phyloP scores from a whole-genome alignment of 257 asterid species.

The Solanum virginianum region DNA sequence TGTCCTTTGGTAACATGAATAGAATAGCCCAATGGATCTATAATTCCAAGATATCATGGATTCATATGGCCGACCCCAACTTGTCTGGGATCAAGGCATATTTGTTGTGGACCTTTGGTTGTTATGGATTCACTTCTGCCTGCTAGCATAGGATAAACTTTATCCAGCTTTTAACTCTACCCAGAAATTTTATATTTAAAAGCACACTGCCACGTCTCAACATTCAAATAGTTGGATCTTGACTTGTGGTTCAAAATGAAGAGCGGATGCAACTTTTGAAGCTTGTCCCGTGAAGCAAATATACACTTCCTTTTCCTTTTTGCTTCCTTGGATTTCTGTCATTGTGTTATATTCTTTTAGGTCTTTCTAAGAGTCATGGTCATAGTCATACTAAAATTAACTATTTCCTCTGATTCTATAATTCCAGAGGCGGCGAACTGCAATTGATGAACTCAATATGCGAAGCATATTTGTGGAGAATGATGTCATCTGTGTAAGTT shows the following conservation, averaged over 20 bases:
- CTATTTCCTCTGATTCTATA: not conserved
- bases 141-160: not conserved
- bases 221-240: not conserved
- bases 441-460: slow-evolving; percentile 91
- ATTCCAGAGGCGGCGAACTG: slow-evolving; percentile 86
- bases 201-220: not conserved
- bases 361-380: not conserved
- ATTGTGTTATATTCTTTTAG: not conserved
- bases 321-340: not conserved
- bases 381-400: not conserved
- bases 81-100: not conserved
- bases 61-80: not conserved
- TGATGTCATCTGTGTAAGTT: slow-evolving; percentile 87
- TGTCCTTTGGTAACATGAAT: not conserved
- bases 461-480: slow-evolving; percentile 81
- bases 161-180: not conserved
- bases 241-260: not conserved
- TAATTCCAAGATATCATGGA: not conserved
- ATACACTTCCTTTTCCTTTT: not conserved
- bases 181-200: not conserved
- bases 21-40: not conserved
- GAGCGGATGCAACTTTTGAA: not conserved
- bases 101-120: not conserved
- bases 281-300: not conserved
- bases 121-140: not conserved